Base-by-base conservation (phyloP, 2,329 filamentous ascomycete genomes). In the Tympanopsis confertula region DNA sequence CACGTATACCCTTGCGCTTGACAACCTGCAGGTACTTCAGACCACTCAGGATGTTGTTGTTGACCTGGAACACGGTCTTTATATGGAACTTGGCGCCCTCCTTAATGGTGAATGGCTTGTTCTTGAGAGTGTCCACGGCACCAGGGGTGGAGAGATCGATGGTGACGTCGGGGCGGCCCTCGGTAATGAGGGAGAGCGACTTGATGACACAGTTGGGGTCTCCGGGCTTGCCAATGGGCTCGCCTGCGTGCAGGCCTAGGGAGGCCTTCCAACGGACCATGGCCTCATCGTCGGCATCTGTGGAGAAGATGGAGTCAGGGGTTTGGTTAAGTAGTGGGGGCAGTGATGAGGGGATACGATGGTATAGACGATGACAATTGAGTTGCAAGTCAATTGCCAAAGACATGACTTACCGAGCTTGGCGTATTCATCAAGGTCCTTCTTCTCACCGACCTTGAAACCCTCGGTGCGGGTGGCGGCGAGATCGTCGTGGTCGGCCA, bases 241-340 rank as follows among this genome's bases (percentile, higher is more conserved):
- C 75, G 54, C 82, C 82, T 49, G 77, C 78, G 45, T 79, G 77
- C 42, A 96, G 78, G 49, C 91, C 91, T 43, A 98, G 82, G 12
- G 89, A 96, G 55, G 89, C 77, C 71, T 98, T 98, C 83, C 94
- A 98, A 54, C 89, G 83, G 65, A 93, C 85, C 52, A 98, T 81
- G 44, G 89, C 91, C 63, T 96, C 89, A 59, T 98, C 91, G 52
- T 84, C 67, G 48, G 71, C 68, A 53, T 79, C 70, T 80, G 52
- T 40, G 41, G 15, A n/a, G 24, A 4, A 19, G n/a, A 20, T 38
- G 48, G 48, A 44, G 52, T 36, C 13, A 22, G 28, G 38, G 30
- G 39, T 29, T n/a, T n/a, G n/a, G n/a, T n/a, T n/a, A n/a, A n/a
- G n/a, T n/a, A n/a, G n/a, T n/a, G n/a, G n/a, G n/a, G n/a, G n/a